Conservation (phyloP, 352 stramenopile genomes). For the Phytophthora rubi region DNA sequence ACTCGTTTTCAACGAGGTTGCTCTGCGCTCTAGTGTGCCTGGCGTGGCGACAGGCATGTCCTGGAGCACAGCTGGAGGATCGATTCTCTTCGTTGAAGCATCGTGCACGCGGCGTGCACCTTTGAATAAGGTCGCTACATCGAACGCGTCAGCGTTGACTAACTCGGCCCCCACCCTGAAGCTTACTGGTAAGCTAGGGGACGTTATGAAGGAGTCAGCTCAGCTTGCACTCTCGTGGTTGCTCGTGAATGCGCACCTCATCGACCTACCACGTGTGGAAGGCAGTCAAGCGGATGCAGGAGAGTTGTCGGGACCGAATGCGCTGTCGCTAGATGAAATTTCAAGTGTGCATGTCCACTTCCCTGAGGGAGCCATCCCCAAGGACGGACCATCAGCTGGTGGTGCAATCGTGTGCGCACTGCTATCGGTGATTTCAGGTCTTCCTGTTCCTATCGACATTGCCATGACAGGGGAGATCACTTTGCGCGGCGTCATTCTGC, state of each 20-base stretch:
- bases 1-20: slow-evolving; percentile 79
- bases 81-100: slow-evolving; percentile 89
- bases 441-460: slow-evolving; percentile 78
- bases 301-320: slow-evolving; percentile 26
- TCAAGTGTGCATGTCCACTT: slow-evolving; percentile 90
- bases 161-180: slow-evolving; percentile 50
- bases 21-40: slow-evolving; percentile 65
- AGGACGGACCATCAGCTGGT: slow-evolving; percentile 90
- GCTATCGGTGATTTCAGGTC: slow-evolving; percentile 72
- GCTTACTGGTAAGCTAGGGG: slow-evolving; percentile 78
- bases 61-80: slow-evolving; percentile 79
- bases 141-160: slow-evolving; percentile 25
- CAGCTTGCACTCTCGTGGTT: slow-evolving; percentile 88
- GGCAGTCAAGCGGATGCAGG: not conserved
- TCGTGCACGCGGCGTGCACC: slow-evolving; percentile 59
- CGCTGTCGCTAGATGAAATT: slow-evolving; percentile 59
- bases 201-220: slow-evolving; percentile 91
- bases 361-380: slow-evolving; percentile 88
- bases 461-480: slow-evolving; percentile 92
- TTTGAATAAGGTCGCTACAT: slow-evolving; percentile 18
- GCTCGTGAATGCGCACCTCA: slow-evolving; percentile 61
- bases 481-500: slow-evolving; percentile 87
- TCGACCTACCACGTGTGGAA: slow-evolving; percentile 47
- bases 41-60: slow-evolving; percentile 86
- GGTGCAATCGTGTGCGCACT: slow-evolving; percentile 88